phyloP scores from a whole-genome alignment of 768 basidiomycete species.

The Termitomyces sp. region DNA sequence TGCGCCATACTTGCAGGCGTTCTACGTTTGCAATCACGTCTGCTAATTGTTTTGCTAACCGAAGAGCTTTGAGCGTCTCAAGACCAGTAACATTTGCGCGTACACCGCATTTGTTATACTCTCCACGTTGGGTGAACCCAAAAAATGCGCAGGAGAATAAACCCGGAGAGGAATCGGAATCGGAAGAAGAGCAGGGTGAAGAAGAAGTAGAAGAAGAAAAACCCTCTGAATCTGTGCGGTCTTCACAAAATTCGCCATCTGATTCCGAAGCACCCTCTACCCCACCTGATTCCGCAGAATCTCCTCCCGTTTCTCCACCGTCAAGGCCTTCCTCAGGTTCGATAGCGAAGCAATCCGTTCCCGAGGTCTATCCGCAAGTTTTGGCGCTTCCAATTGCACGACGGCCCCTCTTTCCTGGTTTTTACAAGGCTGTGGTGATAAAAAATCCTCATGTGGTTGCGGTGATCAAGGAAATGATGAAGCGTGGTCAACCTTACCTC shows the following conservation, averaged over 20 bases:
- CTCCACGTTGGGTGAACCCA: conserved; percentile 19
- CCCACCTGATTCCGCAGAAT: conserved; percentile 16
- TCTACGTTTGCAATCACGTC: conserved; percentile 1
- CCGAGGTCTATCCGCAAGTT: conserved; percentile 89
- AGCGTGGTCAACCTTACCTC: conserved; percentile 93
- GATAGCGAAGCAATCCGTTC: conserved; percentile 82
- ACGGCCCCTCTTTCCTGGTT: conserved; percentile 93
- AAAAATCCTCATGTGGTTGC: conserved; percentile 86
- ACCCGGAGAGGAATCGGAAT: conserved; percentile 8
- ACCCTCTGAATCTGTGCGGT: conserved; percentile 9
- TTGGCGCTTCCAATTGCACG: conserved; percentile 94
- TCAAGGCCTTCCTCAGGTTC: conserved; percentile 33
- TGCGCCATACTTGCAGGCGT: conserved; percentile 13
- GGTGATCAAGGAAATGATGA: conserved; percentile 95
- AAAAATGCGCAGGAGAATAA: conserved; percentile 15
- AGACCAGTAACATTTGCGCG: conserved; percentile 7
- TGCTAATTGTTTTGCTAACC: not conserved
- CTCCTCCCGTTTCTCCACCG: conserved; percentile 12
- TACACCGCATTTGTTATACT: conserved; percentile 7
- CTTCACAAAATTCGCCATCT: conserved; percentile 13
- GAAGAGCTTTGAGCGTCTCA: conserved; percentile 5
- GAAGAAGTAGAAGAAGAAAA: conserved; percentile 9
- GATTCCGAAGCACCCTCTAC: conserved; percentile 13
- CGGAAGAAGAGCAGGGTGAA: conserved; percentile 4
- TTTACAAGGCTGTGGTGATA: conserved; percentile 97